A percentile compares a stretch with the other conserved stretches of the same genome.
Conservation (phyloP, 2,329 filamentous ascomycete species). For the Pyrenophora seminiperda region DNA sequence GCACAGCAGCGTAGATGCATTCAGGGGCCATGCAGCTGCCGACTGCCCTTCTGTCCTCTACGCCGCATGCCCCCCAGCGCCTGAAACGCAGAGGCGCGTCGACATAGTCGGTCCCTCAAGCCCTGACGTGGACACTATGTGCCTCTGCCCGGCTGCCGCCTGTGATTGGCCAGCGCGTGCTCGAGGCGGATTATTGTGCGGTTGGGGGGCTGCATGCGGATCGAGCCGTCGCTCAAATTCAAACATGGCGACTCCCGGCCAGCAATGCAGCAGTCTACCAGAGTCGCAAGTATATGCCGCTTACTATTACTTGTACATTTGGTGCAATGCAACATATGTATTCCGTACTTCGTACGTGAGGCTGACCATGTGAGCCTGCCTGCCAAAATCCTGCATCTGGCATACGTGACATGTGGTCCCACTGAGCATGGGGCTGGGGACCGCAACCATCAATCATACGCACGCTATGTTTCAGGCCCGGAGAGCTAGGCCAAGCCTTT, state of each 20-base stretch:
- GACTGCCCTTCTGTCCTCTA: conserved; percentile 3
- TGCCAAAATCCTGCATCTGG: conserved; percentile 14
- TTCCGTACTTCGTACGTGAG: too few relatives aligned
- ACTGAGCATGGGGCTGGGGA: conserved; percentile 14
- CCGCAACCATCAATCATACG: conserved; percentile 25
- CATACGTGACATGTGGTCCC: conserved; percentile 4
- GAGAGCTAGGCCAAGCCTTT: conserved; percentile 11
- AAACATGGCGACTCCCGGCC: too few relatives aligned
- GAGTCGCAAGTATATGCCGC: too few relatives aligned
- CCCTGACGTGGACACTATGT: conserved; percentile 40
- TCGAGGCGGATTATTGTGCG: conserved; percentile 25
- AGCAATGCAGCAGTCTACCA: too few relatives aligned
- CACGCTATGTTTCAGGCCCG: conserved; percentile 36
- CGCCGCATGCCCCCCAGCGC: conserved; percentile 17
- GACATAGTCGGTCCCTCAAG: conserved; percentile 23
- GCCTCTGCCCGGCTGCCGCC: conserved; percentile 3
- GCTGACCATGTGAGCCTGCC: conserved; percentile 9
- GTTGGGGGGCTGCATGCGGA: conserved; percentile 12
- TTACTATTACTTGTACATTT: background rate
- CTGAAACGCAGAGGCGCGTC: conserved; percentile 44
- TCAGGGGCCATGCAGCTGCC: conserved; percentile 18
- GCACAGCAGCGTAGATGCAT: background rate
- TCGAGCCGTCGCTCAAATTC: conserved; percentile 9
- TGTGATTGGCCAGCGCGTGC: conserved; percentile 19
- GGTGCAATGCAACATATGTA: conserved; percentile 2